Evolutionary conservation across 805 yeast species (phyloP), one percentile per base, ranked within the genome.

Genomic region (Starmera caribaea): DNA sequence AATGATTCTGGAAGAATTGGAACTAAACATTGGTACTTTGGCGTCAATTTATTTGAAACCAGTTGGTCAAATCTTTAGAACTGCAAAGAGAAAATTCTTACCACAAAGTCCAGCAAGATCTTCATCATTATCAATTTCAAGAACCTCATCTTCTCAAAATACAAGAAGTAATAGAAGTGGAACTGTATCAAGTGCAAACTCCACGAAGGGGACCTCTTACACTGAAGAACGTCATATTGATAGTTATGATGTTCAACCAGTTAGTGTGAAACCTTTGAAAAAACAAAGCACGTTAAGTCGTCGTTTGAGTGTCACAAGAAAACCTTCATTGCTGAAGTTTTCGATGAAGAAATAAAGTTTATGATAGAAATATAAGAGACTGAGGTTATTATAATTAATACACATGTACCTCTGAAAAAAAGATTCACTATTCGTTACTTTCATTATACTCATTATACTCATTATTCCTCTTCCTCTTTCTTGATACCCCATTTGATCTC

Each of bases 31-130:
- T 29, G 96, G 96, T 1, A 67, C 88, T 0, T 62, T 90, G 39
- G 89, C 94, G 0, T 80, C 95, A 0, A 76, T 89, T 12, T 90
- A 88, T 53, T 63, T 89, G 50, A 83, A 87, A 48, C 95, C 96
- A 0, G 81, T 85, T 8, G 71, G 73, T n/a, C 83, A 75, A 49
- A 87, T 88, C 2, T 88, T 88, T 66, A 65, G 95, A 33, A 57
- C 73, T 29, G 69, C 83, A 3, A 79, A 73, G 45, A 59, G 70
- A 2, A 79, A 67, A 44, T 46, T 48, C 16, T 58, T 85, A 31
- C 65, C 74, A 0, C 47, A 54, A 8, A 76, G 83, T 33, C 72
- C 76, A 0, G 78, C 74, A 1, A 54, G 73, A 30, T 63, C 62
- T 35, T 36, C 44, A 3, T 38, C 3, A 16, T 27, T 8, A 17